Evolutionary conservation across 805 yeast genomes (phyloP).

Genomic region (Suhomyces prunicola): DNA sequence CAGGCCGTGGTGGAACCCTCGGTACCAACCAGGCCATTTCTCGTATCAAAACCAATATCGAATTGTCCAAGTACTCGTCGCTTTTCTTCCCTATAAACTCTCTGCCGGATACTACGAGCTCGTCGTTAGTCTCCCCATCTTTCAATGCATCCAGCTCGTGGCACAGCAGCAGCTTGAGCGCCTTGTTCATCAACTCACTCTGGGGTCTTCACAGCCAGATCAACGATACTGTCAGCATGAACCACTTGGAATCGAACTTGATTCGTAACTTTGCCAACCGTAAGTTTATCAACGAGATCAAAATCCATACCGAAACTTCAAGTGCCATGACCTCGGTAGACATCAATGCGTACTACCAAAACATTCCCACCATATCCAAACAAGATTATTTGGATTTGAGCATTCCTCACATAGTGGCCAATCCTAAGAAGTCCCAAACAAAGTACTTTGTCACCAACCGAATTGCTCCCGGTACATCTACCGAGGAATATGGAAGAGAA

Average conservation of each 20-base stretch:
- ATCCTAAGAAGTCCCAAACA: not conserved
- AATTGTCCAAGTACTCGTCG: slow-evolving; percentile 47
- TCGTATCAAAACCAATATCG: slow-evolving; percentile 45
- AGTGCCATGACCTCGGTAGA: not conserved
- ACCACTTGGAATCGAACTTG: slow-evolving; percentile 40
- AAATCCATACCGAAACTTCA: slow-evolving; percentile 8
- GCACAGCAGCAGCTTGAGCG: slow-evolving; percentile 33
- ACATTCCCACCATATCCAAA: not conserved
- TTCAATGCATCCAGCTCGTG: slow-evolving; percentile 33
- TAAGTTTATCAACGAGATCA: slow-evolving; percentile 45
- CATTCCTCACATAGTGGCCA: not conserved
- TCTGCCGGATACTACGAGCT: not conserved
- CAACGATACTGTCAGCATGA: slow-evolving; percentile 34
- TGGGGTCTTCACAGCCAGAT: slow-evolving; percentile 46
- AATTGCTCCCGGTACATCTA: not conserved
- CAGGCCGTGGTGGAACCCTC: not conserved
- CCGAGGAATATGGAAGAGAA: not conserved
- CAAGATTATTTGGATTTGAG: slow-evolving; percentile 1
- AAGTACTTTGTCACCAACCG: slow-evolving; percentile 9
- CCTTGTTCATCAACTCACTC: slow-evolving; percentile 35
- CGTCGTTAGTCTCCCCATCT: slow-evolving; percentile 1
- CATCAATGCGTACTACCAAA: not conserved
- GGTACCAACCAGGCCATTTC: slow-evolving; percentile 25
- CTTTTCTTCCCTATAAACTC: slow-evolving; percentile 54
- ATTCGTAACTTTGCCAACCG: slow-evolving; percentile 42